Conservation (phyloP, 192 early-diverging fungal species). For the Dispira simplex region DNA sequence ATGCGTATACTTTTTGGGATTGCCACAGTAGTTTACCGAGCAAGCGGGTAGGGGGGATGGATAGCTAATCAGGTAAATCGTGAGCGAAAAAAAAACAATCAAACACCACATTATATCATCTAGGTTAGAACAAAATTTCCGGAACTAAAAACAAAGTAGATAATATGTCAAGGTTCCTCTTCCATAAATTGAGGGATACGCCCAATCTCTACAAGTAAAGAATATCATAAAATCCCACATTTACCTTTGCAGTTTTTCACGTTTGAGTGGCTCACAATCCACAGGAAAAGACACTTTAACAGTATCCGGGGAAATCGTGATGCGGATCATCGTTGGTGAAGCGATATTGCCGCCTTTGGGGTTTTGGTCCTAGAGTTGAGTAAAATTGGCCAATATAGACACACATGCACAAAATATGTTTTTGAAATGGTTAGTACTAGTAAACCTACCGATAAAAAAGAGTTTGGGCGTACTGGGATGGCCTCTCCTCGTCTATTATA, state of each 20-base stretch:
- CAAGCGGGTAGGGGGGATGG: conserved; percentile 30
- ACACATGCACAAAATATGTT: background rate
- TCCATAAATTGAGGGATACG: background rate
- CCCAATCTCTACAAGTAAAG: background rate
- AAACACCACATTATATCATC: conserved; percentile 14
- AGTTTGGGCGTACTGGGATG: conserved; percentile 21
- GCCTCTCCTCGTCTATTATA: conserved; percentile 24
- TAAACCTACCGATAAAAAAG: background rate
- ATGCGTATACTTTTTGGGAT: conserved; percentile 37
- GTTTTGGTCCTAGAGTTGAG: conserved; percentile 12
- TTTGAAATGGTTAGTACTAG: conserved; percentile 17
- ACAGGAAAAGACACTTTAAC: too few species aligned
- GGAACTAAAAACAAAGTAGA: conserved; percentile 13
- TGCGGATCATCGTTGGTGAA: too few species aligned
- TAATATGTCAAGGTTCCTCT: conserved; percentile 5
- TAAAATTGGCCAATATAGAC: conserved; percentile 5
- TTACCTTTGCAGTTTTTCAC: conserved; percentile 13
- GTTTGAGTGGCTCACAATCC: too few species aligned
- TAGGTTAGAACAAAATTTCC: conserved; percentile 13
- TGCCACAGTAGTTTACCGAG: conserved; percentile 26
- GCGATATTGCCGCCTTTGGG: background rate
- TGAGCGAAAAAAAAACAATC: conserved; percentile 15
- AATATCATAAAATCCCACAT: conserved; percentile 14
- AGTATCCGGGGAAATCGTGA: too few species aligned
- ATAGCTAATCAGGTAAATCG: conserved; percentile 19